phyloP scores from a whole-genome alignment of 2,329 filamentous ascomycete genomes.

The Torrubiella hemipterigena region DNA sequence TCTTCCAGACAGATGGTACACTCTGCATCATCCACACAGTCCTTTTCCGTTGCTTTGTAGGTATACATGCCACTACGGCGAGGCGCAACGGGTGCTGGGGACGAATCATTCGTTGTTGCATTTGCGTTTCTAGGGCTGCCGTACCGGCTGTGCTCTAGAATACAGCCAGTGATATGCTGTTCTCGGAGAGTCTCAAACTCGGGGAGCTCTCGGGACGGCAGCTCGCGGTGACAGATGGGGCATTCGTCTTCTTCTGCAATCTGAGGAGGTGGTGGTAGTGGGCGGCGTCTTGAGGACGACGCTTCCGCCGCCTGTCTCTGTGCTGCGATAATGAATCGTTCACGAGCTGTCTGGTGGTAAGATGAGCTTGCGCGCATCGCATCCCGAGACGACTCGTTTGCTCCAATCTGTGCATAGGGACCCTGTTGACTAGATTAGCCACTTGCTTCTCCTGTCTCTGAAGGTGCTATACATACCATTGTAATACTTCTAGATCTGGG shows the following conservation, averaged over 20 bases:
- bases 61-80: constrained; percentile 50
- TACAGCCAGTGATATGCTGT: constrained; percentile 46
- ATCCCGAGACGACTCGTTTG: not conserved
- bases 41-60: constrained; percentile 54
- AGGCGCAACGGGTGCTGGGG: constrained; percentile 18
- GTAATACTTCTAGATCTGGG: constrained; percentile 33
- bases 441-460: no score
- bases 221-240: constrained; percentile 61
- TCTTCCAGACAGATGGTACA: constrained; percentile 59
- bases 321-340: no score
- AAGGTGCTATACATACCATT: constrained; percentile 27
- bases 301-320: no score
- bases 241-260: constrained; percentile 67
- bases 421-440: no score
- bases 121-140: constrained; percentile 19
- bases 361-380: constrained; percentile 13
- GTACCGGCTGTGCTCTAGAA: constrained; percentile 41
- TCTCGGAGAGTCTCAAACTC: constrained; percentile 44
- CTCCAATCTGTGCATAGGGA: no score
- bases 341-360: no score
- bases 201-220: constrained; percentile 44
- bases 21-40: constrained; percentile 55
- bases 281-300: constrained; percentile 25
- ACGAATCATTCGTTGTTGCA: constrained; percentile 10
- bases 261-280: constrained; percentile 31